Evolutionary conservation across 1,139 yeast species (phyloP), one percentile per base, ranked within the genome.

Genomic region (Protomyces inouyei): DNA sequence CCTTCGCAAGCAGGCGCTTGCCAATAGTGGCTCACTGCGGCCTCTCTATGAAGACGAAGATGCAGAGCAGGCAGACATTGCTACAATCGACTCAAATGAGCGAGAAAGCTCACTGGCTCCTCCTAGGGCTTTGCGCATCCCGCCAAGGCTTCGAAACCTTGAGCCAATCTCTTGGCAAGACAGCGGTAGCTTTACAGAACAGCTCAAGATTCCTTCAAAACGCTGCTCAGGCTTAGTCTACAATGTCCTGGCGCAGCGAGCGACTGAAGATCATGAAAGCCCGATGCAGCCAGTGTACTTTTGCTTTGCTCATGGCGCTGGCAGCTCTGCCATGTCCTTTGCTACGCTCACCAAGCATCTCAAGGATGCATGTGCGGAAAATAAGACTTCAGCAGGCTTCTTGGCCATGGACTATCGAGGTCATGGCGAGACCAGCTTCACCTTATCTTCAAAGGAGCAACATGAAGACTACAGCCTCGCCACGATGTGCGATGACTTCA

Each of bases 301-400:
- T 10, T 43, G 48, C 25, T 51, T 51, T 51, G 37, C 35, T 21
- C 99, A 93, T 74, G 99, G 99, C 3, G 97, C 97, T 0, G 98
- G 98, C 0, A 91, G 97, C 1, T 83, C 89, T 2, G 90, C 87
- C 0, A 77, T 89, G 76, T 81, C 97, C 0, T 93, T 88, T 77
- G 89, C 89, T 0, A 69, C 25, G 64, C 70, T 45, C 25, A 68
- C 65, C 53, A 67, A 57, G 23, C 71, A 56, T 4, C 70, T 66
- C 66, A 67, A 69, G 4, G 69, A 69, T 10, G 54, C 46, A 14
- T 61, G 69, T 5, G 16, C 14, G 1, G 71, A 71, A 1, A 69
- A 73, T 4, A 69, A 71, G 2, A 82, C 83, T 1, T 23, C 48
- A 10, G 23, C 18, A 3, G 96, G 95, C 0, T 74, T 87, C 1